Base-by-base conservation (phyloP, 371 early-diverging fungal species). In the Saksenaea oblongispora region DNA sequence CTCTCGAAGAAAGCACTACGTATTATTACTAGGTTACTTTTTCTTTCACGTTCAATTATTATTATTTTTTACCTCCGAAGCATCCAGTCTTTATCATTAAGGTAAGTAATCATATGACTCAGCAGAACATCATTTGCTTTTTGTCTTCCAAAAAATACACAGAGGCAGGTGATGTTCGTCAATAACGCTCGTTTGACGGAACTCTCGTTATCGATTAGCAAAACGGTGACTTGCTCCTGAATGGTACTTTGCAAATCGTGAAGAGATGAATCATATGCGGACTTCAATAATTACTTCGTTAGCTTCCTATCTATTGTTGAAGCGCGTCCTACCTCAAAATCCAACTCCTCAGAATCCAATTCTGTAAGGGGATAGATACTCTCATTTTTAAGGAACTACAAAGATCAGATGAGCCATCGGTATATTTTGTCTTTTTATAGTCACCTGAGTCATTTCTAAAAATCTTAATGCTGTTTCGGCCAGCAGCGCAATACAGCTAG, bases 1-100 rank as follows among this genome's bases (percentile, higher is more conserved):
- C 90, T 91, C 63, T 95, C 94, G 60, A 94, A 95, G 63, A 98
- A 95, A 0, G 96, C 90, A 41, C 95, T 92, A 54, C 3, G 47
- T 18, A 9, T 22, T 54, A 0, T 39, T 22, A 34, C 39, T 55
- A 34, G 14, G 15, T 14, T 56, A n/a, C 24, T 47, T 47, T 47
- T 22, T 47, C 10, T 0, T 22, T 36, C 36, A 15, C 39, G 41
- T 1, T 18, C 1, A 56, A 42, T 18, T 5, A 34, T 15, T 56
- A 63, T 31, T 51, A 18, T 22, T 27, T 17, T 39, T 9, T 76
- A 90, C 92, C 91, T 87, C 78, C 96, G 82, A 44, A 97, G 75
- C 82, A 88, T 88, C 96, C 95, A 94, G 62, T 96, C 96, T 27
- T 87, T 83, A 55, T 94, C 97, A 71, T 97, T 97, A 47, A 97